Conservation (phyloP, 495 filamentous ascomycete species). For the Filosporella fistucella region DNA sequence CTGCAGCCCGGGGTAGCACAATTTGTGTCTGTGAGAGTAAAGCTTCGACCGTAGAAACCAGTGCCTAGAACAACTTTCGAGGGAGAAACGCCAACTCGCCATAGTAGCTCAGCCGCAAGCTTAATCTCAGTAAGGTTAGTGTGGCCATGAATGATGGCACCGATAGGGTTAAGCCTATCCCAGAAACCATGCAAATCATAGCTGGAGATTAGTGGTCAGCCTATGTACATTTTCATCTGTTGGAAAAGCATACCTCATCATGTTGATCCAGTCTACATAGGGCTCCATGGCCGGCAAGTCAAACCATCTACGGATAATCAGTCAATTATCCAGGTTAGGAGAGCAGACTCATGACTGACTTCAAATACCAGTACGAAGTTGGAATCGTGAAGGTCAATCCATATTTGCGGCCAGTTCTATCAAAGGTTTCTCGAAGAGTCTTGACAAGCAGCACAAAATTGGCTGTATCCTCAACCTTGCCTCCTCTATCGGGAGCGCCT, state of each 20-base stretch:
- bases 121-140: constrained; percentile 57
- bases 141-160: constrained; percentile 34
- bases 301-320: constrained; percentile 28
- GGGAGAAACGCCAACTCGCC: constrained; percentile 39
- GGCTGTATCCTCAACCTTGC: constrained; percentile 29
- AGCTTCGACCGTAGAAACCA: constrained; percentile 1
- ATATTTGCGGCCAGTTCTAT: neutral
- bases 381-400: neutral
- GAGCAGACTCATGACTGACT: no score
- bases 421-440: neutral
- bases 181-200: neutral
- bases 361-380: constrained; percentile 40
- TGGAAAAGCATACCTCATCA: constrained; percentile 51
- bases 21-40: neutral
- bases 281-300: constrained; percentile 31
- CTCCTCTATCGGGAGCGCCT: constrained; percentile 24
- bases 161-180: constrained; percentile 22
- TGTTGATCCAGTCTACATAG: constrained; percentile 44
- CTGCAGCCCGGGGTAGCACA: neutral
- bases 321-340: no score
- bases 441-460: neutral
- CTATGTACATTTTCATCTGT: neutral
- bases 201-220: neutral
- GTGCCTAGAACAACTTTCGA: constrained; percentile 31
- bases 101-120: constrained; percentile 40